A percentile compares a stretch with the other conserved stretches of the same genome.
phyloP scores from a whole-genome alignment of 306 rosid genomes.

The Begonia masoniana region DNA sequence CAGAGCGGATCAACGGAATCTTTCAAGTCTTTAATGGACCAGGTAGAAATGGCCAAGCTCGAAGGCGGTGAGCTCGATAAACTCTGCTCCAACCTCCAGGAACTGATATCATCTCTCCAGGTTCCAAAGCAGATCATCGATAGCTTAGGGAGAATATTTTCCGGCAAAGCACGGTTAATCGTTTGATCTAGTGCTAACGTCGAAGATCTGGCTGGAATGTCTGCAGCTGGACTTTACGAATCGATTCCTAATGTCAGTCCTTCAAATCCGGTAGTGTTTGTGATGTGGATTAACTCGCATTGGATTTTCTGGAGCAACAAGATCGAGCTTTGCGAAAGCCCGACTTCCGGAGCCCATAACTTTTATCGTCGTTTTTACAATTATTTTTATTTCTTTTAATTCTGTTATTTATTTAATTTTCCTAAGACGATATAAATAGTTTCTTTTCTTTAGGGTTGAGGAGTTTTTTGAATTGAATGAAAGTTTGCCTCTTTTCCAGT shows the following conservation, averaged over 20 bases:
- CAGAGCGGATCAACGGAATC: constrained; percentile 45
- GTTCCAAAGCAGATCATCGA: constrained; percentile 49
- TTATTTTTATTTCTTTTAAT: too few relatives aligned
- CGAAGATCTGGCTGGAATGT: constrained; percentile 95
- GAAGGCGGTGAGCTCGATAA: constrained; percentile 66
- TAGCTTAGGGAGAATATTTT: constrained; percentile 48
- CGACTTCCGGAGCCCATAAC: too few relatives aligned
- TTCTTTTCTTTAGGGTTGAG: too few relatives aligned
- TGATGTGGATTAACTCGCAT: too few relatives aligned
- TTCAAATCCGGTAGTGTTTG: constrained; percentile 50
- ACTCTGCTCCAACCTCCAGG: constrained; percentile 61
- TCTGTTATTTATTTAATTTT: too few relatives aligned
- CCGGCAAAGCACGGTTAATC: constrained; percentile 52
- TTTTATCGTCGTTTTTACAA: too few relatives aligned
- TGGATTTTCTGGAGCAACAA: too few relatives aligned
- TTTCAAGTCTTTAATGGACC: constrained; percentile 46
- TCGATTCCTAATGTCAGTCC: constrained; percentile 93
- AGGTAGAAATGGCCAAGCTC: constrained; percentile 52
- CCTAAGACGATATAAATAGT: too few relatives aligned
- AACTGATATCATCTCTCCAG: constrained; percentile 52
- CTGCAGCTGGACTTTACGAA: constrained; percentile 94
- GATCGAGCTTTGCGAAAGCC: too few relatives aligned
- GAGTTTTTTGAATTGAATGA: too few relatives aligned
- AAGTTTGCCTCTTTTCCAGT: too few relatives aligned
- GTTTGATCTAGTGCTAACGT: constrained; percentile 94